These are phyloP conservation scores for Arthrobotrys entomopaga DNA, from an alignment of 2,329 filamentous ascomycete genomes.

Conservation along the genomic window DNA sequence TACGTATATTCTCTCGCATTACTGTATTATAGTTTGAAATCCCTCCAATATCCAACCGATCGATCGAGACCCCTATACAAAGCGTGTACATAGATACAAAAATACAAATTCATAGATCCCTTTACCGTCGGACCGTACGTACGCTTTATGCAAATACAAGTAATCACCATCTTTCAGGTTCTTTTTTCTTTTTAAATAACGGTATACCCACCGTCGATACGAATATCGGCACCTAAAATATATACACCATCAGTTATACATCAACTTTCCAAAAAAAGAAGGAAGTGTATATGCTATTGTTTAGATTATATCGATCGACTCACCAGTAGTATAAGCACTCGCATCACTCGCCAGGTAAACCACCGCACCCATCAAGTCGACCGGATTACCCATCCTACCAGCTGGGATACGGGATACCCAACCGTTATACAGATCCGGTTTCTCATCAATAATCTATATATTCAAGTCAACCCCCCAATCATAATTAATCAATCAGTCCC, in stretches of 20 bases:
- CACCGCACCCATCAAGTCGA: slow-evolving; percentile 93
- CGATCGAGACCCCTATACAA: not conserved
- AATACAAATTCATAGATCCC: slow-evolving; percentile 12
- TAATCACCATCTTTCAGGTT: too few relatives aligned
- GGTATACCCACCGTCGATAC: slow-evolving; percentile 91
- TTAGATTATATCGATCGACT: slow-evolving; percentile 57
- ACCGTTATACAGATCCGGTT: slow-evolving; percentile 85
- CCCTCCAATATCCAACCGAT: slow-evolving; percentile 12
- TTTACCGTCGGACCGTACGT: not conserved
- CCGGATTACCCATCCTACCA: slow-evolving; percentile 90
- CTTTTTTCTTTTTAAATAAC: slow-evolving; percentile 67
- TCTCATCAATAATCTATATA: slow-evolving; percentile 85
- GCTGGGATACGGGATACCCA: slow-evolving; percentile 93
- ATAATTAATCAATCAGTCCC: too few relatives aligned
- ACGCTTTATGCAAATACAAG: too few relatives aligned
- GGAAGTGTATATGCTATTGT: too few relatives aligned
- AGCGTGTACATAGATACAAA: slow-evolving; percentile 44
- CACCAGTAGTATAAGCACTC: slow-evolving; percentile 75
- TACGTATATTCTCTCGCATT: slow-evolving; percentile 6
- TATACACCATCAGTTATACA: too few relatives aligned
- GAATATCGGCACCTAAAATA: slow-evolving; percentile 73
- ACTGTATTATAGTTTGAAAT: slow-evolving; percentile 26
- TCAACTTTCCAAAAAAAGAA: too few relatives aligned
- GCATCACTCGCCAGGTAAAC: slow-evolving; percentile 86
- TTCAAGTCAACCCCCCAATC: not conserved